Evolutionary conservation across 2,329 filamentous ascomycete species (phyloP).

Genomic region (Cryphonectria japonica): DNA sequence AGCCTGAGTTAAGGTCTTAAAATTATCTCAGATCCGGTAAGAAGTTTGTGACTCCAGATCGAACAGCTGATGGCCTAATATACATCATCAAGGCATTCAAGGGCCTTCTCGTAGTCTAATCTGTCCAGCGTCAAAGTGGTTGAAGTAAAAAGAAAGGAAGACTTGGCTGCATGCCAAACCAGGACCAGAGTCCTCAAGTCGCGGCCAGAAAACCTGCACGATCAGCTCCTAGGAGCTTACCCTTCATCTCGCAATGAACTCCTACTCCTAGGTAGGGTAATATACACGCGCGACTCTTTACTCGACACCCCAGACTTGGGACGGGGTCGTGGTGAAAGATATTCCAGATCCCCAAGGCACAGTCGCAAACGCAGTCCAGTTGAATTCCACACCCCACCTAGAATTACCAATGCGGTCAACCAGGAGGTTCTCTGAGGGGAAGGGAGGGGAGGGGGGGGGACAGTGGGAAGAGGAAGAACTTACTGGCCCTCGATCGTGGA

Average conservation of each 20-base stretch:
- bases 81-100: neutral
- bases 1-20: neutral
- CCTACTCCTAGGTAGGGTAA: neutral
- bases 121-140: neutral
- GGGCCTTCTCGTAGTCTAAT: neutral
- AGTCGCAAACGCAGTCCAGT: constrained; percentile 4
- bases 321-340: constrained; percentile 15
- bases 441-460: too few relatives aligned
- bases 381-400: constrained; percentile 9
- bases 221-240: neutral
- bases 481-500: constrained; percentile 15
- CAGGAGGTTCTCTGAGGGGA: neutral
- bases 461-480: neutral
- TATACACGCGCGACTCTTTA: neutral
- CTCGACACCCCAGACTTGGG: constrained; percentile 24
- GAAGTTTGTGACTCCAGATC: neutral
- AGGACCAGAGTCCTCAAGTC: neutral
- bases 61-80: neutral
- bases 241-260: neutral
- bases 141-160: neutral
- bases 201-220: neutral
- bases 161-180: neutral
- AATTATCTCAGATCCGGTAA: neutral
- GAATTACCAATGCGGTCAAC: neutral
- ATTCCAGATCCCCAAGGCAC: constrained; percentile 5